Evolutionary conservation across 306 rosid species (phyloP), one percentile per base, ranked within the genome.

Genomic region (Geum urbanum): DNA sequence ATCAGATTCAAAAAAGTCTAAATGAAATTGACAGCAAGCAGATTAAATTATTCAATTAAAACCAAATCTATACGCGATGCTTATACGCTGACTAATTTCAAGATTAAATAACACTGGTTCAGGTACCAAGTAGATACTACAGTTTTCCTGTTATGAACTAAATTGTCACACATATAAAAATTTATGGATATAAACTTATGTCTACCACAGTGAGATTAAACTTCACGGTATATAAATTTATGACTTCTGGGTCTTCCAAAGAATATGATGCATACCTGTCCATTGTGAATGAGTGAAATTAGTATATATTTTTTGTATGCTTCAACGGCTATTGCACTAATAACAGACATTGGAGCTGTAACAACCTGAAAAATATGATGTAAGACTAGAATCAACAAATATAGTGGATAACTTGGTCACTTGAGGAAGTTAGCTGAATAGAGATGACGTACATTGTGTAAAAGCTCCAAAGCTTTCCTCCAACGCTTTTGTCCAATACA

Each of bases 301-400:
- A 95, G 76, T 77, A 95, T 72, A 78, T 84, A 89, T 69, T 95
- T 90, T 76, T 89, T 95, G 86, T 95, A 89, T 51, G 99, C 97
- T 86, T 95, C 99, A 70, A 89, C 89, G 65, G 92, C 86, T 80
- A 95, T 87, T 65, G 97, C 96, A 74, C 82, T 95, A 60, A 84
- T 32, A 55, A 76, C 32, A 47, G 89, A 67, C 96, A 95, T 89
- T 15, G 99, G 99, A 70, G 97, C 95, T 70, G 96, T 89, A 76
- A 95, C 97, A 78, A 86, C 99, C 99, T 95, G 82, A 20, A 77
- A 74, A 63, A 77, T 10, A 79, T 47, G 63, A 76, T 70, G 56
- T 59, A 73, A 18, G 53, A 69, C 71, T 7, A 74, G 67, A 50
- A 32, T 18, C 20, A 62, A 44, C 43, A 72, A 70, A 65, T 53